A percentile compares a stretch with the other conserved stretches of the same genome.
phyloP scores from a whole-genome alignment of 2,329 filamentous ascomycete genomes.

The Trichoderma guizhouense region DNA sequence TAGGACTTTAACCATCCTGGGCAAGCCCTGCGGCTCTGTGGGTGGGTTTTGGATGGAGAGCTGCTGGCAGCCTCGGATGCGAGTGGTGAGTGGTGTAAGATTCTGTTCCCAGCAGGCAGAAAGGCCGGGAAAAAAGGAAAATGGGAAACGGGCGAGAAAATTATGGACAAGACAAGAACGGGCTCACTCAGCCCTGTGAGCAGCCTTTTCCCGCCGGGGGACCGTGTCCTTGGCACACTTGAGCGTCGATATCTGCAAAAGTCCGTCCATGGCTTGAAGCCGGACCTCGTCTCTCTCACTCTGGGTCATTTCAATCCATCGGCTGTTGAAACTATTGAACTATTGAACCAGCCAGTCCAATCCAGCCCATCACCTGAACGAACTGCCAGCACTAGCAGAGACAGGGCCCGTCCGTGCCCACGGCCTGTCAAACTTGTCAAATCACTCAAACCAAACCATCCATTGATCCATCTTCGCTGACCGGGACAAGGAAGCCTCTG shows the following conservation, averaged over 20 bases:
- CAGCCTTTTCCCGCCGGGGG: not conserved
- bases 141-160: not conserved
- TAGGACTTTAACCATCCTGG: not conserved
- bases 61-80: not conserved
- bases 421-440: not conserved
- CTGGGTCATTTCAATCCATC: not conserved
- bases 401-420: not conserved
- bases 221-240: not conserved
- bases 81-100: not conserved
- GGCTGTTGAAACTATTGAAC: not conserved
- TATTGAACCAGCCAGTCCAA: not conserved
- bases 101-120: not conserved
- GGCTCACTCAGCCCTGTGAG: constrained; percentile 8
- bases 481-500: not conserved
- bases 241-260: not conserved
- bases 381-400: not conserved
- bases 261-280: not conserved
- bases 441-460: not conserved
- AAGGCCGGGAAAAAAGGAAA: not conserved
- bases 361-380: not conserved
- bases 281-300: not conserved
- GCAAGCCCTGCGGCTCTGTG: constrained; percentile 1
- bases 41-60: not conserved
- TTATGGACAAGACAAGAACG: not conserved
- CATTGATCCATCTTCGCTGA: not conserved